Conservation (phyloP, 805 yeast genomes). For the Torulaspora maleeae region DNA sequence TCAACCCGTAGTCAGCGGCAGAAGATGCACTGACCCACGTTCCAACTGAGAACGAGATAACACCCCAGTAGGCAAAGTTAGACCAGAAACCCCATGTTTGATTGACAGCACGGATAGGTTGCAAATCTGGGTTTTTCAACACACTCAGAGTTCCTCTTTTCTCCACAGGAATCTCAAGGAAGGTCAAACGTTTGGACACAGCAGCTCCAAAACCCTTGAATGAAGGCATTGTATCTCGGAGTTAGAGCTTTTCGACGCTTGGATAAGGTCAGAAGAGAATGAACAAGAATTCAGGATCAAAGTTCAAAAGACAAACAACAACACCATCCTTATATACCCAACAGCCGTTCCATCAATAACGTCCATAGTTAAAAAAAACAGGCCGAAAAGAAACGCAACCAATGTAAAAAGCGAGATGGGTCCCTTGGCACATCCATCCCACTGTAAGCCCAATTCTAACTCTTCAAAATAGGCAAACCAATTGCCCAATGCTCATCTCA, state of each 20-base stretch:
- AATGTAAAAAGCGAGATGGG: background rate
- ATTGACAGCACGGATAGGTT: conserved; percentile 26
- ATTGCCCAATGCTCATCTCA: background rate
- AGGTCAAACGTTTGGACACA: conserved; percentile 11
- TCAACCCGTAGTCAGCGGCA: conserved; percentile 42
- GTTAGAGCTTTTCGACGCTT: no score
- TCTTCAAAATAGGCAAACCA: background rate
- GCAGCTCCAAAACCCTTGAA: background rate
- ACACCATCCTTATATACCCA: no score
- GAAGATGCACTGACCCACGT: conserved; percentile 46
- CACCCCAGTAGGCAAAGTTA: conserved; percentile 43
- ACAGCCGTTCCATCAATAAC: background rate
- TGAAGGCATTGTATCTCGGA: background rate
- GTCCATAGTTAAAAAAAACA: background rate
- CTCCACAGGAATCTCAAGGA: conserved; percentile 33
- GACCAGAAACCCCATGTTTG: conserved; percentile 42
- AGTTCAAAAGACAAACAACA: no score
- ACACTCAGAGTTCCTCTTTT: conserved; percentile 32
- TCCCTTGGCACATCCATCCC: background rate
- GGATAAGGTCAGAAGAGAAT: no score
- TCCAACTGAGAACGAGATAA: conserved; percentile 42
- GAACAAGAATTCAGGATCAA: no score
- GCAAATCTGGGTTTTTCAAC: conserved; percentile 35
- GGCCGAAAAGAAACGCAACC: background rate
- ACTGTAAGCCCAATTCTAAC: no score